phyloP scores from a whole-genome alignment of 1,284 basidiomycete genomes.

The Ustilago tritici region DNA sequence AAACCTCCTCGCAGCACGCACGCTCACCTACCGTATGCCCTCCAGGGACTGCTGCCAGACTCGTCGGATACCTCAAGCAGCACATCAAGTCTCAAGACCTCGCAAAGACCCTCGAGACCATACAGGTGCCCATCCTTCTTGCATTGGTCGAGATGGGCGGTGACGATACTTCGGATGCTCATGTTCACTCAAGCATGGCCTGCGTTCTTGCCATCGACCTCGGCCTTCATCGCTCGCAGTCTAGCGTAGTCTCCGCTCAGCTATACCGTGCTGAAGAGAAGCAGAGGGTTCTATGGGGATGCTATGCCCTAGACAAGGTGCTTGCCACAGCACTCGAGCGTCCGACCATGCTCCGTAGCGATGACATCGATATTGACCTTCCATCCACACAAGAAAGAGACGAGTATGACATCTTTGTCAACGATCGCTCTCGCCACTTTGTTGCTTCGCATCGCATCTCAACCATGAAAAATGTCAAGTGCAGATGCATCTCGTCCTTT shows the following conservation, averaged over 20 bases:
- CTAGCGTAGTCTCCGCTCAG: not conserved
- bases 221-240: conserved; percentile 10
- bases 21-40: conserved; percentile 7
- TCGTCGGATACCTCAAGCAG: conserved; percentile 10
- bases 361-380: conserved; percentile 14
- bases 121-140: conserved; percentile 11
- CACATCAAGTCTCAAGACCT: not conserved
- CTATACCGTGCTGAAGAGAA: conserved; percentile 8
- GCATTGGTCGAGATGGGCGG: conserved; percentile 15
- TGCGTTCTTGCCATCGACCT: conserved; percentile 10
- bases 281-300: conserved; percentile 25
- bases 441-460: not conserved
- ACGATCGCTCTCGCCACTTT: conserved; percentile 10
- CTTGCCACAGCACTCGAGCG: conserved; percentile 24
- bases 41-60: conserved; percentile 12
- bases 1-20: not conserved
- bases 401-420: conserved; percentile 25
- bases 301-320: conserved; percentile 33
- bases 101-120: conserved; percentile 6
- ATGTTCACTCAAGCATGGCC: conserved; percentile 8
- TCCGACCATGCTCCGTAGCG: conserved; percentile 16
- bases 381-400: conserved; percentile 25
- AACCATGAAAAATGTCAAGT: conserved; percentile 16
- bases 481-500: conserved; percentile 23
- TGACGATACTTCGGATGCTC: conserved; percentile 6